A percentile compares a stretch with the other conserved stretches of the same genome.
These are phyloP conservation scores for Gaertneriomyces sp. DNA, from an alignment of 192 early-diverging fungal species.

Conservation along the genomic window DNA sequence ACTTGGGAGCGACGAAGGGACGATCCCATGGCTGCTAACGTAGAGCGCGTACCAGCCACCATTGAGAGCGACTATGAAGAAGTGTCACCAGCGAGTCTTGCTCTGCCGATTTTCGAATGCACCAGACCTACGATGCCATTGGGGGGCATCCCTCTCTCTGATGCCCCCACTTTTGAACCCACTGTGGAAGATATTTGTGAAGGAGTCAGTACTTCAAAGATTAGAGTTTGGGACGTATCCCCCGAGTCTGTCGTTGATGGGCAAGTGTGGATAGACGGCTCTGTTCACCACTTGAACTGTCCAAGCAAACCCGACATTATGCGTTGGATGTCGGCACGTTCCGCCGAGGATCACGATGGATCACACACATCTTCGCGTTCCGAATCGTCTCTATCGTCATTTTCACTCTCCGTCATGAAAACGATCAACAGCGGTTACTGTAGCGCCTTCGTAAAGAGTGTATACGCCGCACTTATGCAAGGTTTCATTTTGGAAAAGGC, in stretches of 20 bases:
- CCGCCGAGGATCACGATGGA: not conserved
- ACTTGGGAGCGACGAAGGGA: not conserved
- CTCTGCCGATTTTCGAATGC: conserved; percentile 32
- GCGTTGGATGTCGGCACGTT: too few species aligned
- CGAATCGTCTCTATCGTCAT: conserved; percentile 1
- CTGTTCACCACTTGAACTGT: not conserved
- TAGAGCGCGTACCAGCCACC: too few species aligned
- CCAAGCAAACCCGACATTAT: not conserved
- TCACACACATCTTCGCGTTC: not conserved
- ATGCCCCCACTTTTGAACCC: conserved; percentile 4
- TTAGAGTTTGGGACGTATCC: too few species aligned
- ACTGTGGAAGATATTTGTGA: conserved; percentile 1
- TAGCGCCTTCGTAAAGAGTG: conserved; percentile 34
- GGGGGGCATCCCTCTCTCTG: conserved; percentile 20
- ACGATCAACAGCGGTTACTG: conserved; percentile 17
- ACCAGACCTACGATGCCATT: conserved; percentile 13
- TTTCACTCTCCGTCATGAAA: conserved; percentile 4
- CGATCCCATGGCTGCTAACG: not conserved
- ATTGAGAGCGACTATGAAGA: not conserved
- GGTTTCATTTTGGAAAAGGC: conserved; percentile 21
- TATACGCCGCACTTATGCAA: conserved; percentile 39
- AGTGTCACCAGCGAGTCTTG: conserved; percentile 7
- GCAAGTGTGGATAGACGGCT: not conserved
- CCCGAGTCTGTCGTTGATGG: not conserved
- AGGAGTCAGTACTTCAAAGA: not conserved